Percentiles rank a stretch among this genome's conserved stretches.
Conservation (phyloP, 345 rosid species). For the Eucalyptus marginata region DNA sequence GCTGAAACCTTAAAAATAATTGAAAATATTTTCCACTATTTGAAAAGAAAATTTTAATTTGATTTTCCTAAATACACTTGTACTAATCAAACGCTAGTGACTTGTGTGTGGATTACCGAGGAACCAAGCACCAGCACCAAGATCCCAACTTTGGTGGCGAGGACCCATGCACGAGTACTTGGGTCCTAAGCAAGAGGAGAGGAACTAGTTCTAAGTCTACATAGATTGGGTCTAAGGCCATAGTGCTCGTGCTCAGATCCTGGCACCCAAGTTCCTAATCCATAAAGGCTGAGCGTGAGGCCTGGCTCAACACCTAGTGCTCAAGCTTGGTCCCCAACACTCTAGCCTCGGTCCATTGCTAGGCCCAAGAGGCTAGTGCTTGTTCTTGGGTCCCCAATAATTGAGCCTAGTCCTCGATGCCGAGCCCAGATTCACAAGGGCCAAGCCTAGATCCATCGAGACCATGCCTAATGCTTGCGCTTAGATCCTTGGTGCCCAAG, state of each 20-base stretch:
- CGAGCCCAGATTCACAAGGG: accelerated
- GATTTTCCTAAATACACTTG: no score
- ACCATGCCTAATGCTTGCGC: no score
- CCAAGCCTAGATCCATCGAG: background rate
- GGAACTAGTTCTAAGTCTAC: background rate
- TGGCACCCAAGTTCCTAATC: background rate
- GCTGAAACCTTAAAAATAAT: accelerated
- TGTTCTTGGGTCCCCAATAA: background rate
- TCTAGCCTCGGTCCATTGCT: background rate
- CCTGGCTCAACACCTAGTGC: background rate
- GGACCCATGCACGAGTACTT: background rate
- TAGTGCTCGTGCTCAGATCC: background rate
- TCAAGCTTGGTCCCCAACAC: background rate
- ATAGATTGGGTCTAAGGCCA: accelerated
- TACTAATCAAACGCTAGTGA: accelerated
- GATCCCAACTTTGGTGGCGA: background rate
- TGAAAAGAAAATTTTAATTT: no score
- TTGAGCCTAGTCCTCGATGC: background rate
- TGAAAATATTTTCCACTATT: background rate
- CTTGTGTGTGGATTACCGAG: accelerated
- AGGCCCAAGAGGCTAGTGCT: background rate
- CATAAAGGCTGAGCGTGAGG: background rate
- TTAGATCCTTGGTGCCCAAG: background rate
- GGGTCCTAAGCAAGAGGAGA: background rate
- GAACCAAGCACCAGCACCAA: background rate